phyloP scores from a whole-genome alignment of 2,329 filamentous ascomycete species.

The Pseudophaeomoniella oleicola region DNA sequence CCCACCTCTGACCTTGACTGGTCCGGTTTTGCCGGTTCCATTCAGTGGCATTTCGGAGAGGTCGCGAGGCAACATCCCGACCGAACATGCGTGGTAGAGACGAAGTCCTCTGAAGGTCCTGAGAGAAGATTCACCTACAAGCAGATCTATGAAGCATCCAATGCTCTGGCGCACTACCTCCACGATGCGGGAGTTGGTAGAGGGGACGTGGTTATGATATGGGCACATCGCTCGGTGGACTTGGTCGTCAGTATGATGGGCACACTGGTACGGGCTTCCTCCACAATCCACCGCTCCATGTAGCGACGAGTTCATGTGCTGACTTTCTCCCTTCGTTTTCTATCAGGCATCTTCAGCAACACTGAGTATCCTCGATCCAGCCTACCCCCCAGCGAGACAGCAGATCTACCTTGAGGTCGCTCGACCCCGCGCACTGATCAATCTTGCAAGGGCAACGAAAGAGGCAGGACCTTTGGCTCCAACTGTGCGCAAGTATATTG shows the following conservation, averaged over 20 bases:
- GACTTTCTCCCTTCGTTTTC: too few relatives aligned
- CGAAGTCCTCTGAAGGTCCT: constrained; percentile 34
- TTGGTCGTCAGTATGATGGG: constrained; percentile 72
- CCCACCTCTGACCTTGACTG: constrained; percentile 29
- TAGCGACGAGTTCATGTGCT: too few relatives aligned
- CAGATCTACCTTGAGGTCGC: constrained; percentile 73
- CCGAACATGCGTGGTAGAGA: constrained; percentile 53
- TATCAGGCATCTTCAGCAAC: constrained; percentile 43
- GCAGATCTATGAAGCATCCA: constrained; percentile 76
- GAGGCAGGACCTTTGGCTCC: constrained; percentile 51
- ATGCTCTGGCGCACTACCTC: constrained; percentile 66
- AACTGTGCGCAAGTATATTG: constrained; percentile 52
- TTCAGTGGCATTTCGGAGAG: constrained; percentile 26
- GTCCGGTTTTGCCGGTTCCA: constrained; percentile 29
- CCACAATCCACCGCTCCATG: constrained; percentile 26
- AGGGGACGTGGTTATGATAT: constrained; percentile 90
- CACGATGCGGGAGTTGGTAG: constrained; percentile 55
- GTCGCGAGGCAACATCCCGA: constrained; percentile 54
- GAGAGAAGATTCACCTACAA: constrained; percentile 63
- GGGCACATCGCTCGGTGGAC: constrained; percentile 68
- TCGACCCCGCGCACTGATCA: constrained; percentile 55
- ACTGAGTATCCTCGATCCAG: constrained; percentile 57
- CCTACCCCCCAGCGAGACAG: constrained; percentile 67
- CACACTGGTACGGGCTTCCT: too few relatives aligned
- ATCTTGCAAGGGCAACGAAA: constrained; percentile 56